Conservation (phyloP, 305 asterid genomes). For the Petunia hybrid region DNA sequence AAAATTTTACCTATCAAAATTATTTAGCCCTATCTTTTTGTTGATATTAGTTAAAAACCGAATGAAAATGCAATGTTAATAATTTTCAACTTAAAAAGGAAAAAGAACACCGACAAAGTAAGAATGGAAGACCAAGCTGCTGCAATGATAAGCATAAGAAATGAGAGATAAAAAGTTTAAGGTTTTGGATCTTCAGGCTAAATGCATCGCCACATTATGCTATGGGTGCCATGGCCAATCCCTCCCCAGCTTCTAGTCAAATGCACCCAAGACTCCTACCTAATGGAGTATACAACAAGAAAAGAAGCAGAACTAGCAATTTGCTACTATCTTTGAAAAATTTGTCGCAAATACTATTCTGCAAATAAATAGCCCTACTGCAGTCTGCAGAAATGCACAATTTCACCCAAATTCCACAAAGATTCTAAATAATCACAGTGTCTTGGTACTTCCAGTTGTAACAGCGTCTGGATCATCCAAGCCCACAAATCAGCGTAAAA, state of each 20-base stretch:
- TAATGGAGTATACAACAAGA: neutral
- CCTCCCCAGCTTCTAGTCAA: neutral
- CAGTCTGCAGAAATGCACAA: neutral
- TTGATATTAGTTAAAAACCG: neutral
- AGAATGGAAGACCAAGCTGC: neutral
- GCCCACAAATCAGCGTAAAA: neutral
- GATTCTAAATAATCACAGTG: conserved; percentile 14
- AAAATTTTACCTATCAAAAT: neutral
- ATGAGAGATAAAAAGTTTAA: neutral
- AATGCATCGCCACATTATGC: conserved; percentile 17
- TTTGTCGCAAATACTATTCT: neutral
- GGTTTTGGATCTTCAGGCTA: neutral
- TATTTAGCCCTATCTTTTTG: neutral
- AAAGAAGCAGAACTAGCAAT: conserved; percentile 12
- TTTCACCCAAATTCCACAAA: conserved; percentile 12
- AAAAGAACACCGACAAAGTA: neutral
- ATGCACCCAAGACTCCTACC: neutral
- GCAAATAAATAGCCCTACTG: conserved; percentile 16
- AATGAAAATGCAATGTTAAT: neutral
- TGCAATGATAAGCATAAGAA: neutral
- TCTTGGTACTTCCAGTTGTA: neutral
- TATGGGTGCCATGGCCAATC: neutral
- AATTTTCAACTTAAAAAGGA: neutral
- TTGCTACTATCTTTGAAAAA: neutral
- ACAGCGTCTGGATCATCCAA: neutral